These are phyloP conservation scores for Pichia sporocuriosa DNA, from an alignment of 805 yeast species.

Conservation along the genomic window DNA sequence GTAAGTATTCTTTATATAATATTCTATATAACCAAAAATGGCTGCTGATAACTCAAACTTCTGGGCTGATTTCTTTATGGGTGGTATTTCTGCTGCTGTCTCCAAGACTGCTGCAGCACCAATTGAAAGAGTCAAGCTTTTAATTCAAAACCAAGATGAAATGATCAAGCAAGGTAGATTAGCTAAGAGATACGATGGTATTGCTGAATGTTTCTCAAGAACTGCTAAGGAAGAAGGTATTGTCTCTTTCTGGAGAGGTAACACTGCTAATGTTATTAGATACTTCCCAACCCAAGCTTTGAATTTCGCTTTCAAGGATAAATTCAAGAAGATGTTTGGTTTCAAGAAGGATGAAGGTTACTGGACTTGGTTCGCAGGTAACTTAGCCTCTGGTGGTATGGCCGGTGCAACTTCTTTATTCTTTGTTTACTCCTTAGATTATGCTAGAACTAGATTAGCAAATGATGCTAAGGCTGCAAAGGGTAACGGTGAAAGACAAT, in stretches of 20 bases:
- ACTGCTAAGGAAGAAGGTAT: conserved; percentile 92
- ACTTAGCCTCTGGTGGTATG: conserved; percentile 97
- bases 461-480: conserved; percentile 91
- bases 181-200: conserved; percentile 81
- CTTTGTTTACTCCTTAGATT: conserved; percentile 94
- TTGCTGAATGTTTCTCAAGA: conserved; percentile 87
- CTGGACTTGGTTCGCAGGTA: conserved; percentile 94
- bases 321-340: conserved; percentile 92
- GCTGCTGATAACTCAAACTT: conserved; percentile 39
- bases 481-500: conserved; percentile 78
- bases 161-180: conserved; percentile 97
- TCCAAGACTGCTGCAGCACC: conserved; percentile 98
- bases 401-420: conserved; percentile 95
- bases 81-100: conserved; percentile 99
- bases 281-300: conserved; percentile 99
- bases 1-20: conserved; percentile 11
- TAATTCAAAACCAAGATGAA: conserved; percentile 97
- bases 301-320: conserved; percentile 97
- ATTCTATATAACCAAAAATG: conserved; percentile 22
- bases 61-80: conserved; percentile 78
- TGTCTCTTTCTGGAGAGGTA: conserved; percentile 97
- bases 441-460: conserved; percentile 98
- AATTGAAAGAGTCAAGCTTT: conserved; percentile 90
- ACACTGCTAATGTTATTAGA: conserved; percentile 97
- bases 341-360: conserved; percentile 94